Percentiles rank a stretch among this genome's conserved stretches.
phyloP scores from a whole-genome alignment of 805 yeast genomes.

The Candida nitratophila region DNA sequence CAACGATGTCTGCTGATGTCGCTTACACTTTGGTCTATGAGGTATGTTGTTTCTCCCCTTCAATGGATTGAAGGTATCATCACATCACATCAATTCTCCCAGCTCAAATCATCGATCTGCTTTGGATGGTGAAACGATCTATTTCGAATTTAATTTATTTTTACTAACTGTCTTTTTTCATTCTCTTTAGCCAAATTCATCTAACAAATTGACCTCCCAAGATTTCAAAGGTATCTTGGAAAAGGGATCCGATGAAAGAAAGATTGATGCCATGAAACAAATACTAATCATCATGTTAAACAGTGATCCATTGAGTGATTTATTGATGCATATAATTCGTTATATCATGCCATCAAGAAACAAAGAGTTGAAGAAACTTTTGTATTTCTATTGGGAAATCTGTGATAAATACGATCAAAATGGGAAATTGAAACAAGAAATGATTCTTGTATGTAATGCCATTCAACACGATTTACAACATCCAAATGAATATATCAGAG shows the following conservation, averaged over 20 bases:
- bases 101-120: too few relatives aligned
- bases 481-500: slow-evolving; percentile 95
- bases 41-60: slow-evolving; percentile 16
- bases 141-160: too few relatives aligned
- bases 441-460: slow-evolving; percentile 97
- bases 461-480: slow-evolving; percentile 96
- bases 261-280: slow-evolving; percentile 84
- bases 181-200: slow-evolving; percentile 44
- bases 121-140: too few relatives aligned
- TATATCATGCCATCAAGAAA: slow-evolving; percentile 94
- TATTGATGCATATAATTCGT: slow-evolving; percentile 94
- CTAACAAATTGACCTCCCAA: slow-evolving; percentile 52
- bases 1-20: slow-evolving; percentile 12
- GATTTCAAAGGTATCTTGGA: slow-evolving; percentile 78
- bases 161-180: neutral
- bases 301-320: slow-evolving; percentile 87
- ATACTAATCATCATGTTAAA: slow-evolving; percentile 82
- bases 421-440: slow-evolving; percentile 94
- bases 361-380: slow-evolving; percentile 84
- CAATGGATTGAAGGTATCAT: neutral
- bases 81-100: neutral
- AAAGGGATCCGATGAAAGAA: slow-evolving; percentile 82
- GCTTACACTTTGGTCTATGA: slow-evolving; percentile 81
- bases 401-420: slow-evolving; percentile 85
- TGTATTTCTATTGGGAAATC: slow-evolving; percentile 96